Base-by-base conservation (phyloP, 805 yeast species). In the Nakazawaea anatomiae region DNA sequence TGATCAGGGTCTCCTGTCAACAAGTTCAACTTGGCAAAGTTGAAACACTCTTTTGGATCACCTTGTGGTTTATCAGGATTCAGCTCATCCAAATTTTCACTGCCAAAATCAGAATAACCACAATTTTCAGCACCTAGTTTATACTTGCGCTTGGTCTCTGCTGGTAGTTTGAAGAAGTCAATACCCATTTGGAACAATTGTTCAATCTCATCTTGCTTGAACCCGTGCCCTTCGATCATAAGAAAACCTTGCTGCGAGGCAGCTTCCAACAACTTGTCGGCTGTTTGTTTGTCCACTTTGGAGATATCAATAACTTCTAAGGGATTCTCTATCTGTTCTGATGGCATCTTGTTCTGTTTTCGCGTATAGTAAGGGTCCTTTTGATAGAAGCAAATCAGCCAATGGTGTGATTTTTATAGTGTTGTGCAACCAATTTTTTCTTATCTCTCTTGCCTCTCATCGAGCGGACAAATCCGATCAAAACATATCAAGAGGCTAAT, bases 221-320 rank as follows among this genome's bases (percentile, higher is more conserved):
- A 73, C 4, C 67, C 77, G 55, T 76, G 80, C 14, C 82, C 82
- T 53, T 76, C 80, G 4, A 76, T 62, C 61, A 76, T 75, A 36
- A 76, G 60, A 55, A 76, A 76, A 1, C 82, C 82, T 55, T 76
- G 80, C 4, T 71, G 61, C n/a, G 75, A 66, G 6, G 79, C 80
- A 3, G 80, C 80, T 30, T 68, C 67, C 4, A 83, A 69, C 29
- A 86, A 71, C 51, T 74, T 67, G 6, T 70, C 71, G 0, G 82
- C 85, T 0, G 84, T 74, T 6, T 58, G 51, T 47, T 70, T 66
- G 51, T 72, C 61, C 40, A 57, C 46, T 6, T 62, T 55, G n/a
- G 82, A 67, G 30, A 86, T 74, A 57, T 86, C 89, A 32, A 86
- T 75, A 6, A 80, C 71, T 57, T 80, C 68, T 34, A 82, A 65